A percentile compares a stretch with the other conserved stretches of the same genome.
These are phyloP conservation scores for Epichloe uncinata DNA, from an alignment of 2,329 filamentous ascomycete genomes.

Conservation along the genomic window DNA sequence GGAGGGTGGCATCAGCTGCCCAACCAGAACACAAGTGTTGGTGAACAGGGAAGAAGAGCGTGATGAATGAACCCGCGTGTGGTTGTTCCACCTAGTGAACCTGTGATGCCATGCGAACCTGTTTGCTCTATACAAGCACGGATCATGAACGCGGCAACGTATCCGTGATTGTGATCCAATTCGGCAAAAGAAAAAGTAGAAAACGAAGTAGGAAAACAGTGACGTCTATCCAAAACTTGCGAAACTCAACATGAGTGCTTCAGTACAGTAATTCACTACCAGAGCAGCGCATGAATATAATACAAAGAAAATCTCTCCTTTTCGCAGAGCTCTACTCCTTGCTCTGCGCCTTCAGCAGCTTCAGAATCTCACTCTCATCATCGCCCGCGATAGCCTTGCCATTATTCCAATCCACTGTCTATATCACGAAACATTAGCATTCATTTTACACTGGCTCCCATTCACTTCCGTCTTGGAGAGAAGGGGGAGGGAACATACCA, in stretches of 20 bases:
- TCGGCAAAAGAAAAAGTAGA: not conserved
- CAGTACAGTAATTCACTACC: not conserved
- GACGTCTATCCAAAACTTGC: not conserved
- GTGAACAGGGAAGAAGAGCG: not conserved
- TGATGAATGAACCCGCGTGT: not conserved
- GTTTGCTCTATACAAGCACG: not conserved
- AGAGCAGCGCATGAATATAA: not conserved
- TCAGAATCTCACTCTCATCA: slow-evolving; percentile 79
- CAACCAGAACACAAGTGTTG: not conserved
- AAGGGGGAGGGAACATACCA: slow-evolving; percentile 44
- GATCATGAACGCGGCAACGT: not conserved
- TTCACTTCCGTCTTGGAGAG: not conserved
- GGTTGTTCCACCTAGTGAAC: not conserved
- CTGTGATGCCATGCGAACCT: not conserved
- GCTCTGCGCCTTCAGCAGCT: slow-evolving; percentile 47
- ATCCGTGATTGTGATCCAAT: not conserved
- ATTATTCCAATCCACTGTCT: slow-evolving; percentile 84
- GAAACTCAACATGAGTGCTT: not conserved
- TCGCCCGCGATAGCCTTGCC: slow-evolving; percentile 68
- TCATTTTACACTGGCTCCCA: not conserved
- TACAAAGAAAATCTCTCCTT: not conserved
- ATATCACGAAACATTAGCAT: not conserved
- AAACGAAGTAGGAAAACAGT: not conserved
- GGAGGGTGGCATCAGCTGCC: not conserved
- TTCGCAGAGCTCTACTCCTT: not conserved